These are phyloP conservation scores for sunflower (Helianthus annuus) DNA, from an alignment of 129 eudicot species.

Conservation along the genomic window DNA sequence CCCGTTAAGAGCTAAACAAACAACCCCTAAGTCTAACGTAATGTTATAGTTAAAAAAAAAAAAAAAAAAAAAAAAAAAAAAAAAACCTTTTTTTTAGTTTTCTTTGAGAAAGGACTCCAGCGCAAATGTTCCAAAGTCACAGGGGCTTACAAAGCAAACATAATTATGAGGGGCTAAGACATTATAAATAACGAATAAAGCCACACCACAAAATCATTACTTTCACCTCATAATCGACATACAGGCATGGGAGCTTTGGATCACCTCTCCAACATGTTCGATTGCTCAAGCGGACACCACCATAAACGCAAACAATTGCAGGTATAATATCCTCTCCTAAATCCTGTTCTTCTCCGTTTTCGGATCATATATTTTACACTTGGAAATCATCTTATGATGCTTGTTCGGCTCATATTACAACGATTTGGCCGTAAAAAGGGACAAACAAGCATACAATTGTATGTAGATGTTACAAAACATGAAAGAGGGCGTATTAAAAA, in stretches of 20 bases:
- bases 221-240: constrained; percentile 1
- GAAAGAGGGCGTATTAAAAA: no score
- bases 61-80: no score
- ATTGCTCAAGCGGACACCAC: constrained; percentile 51
- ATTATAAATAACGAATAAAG: constrained; percentile 19
- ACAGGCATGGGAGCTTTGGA: constrained; percentile 74
- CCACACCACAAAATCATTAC: not conserved
- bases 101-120: not conserved
- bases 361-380: no score
- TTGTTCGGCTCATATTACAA: no score
- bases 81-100: not conserved
- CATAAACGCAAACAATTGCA: constrained; percentile 55
- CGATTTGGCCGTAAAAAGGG: no score
- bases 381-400: no score
- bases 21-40: no score
- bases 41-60: no score
- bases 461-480: no score
- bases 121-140: not conserved
- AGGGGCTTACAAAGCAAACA: constrained; percentile 2
- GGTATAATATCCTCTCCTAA: constrained; percentile 35
- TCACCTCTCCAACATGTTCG: constrained; percentile 68
- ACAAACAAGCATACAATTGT: no score
- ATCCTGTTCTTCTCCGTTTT: not conserved
- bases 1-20: no score
- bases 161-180: constrained; percentile 10